Conservation (phyloP, 75 land plant genomes). For the Pseudotsuga menziesii region DNA sequence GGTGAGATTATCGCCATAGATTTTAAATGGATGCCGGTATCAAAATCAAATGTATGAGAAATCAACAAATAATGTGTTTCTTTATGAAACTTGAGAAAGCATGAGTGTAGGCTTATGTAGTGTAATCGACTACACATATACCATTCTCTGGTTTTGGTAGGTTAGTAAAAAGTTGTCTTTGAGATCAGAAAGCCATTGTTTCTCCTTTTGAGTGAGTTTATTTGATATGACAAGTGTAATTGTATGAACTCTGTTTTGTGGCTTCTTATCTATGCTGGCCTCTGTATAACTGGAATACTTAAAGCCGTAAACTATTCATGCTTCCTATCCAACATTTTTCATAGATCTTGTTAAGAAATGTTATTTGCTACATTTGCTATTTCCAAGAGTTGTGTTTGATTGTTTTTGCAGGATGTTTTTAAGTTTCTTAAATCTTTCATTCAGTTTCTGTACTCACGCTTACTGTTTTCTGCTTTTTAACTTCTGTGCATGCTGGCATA, state of each 20-base stretch:
- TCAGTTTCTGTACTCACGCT: not conserved
- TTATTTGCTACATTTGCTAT: not conserved
- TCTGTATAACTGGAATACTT: not conserved
- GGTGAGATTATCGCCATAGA: too few species aligned
- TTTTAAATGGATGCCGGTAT: not conserved
- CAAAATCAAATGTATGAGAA: not conserved
- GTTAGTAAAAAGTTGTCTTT: not conserved
- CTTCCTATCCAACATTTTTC: not conserved
- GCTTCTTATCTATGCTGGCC: not conserved
- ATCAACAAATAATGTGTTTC: not conserved
- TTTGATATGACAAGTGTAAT: not conserved
- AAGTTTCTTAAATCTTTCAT: not conserved
- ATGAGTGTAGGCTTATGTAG: not conserved
- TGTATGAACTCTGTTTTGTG: not conserved
- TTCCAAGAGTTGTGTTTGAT: not conserved
- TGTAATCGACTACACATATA: not conserved
- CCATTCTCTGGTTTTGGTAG: not conserved
- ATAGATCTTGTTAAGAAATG: not conserved
- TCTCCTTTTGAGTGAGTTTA: not conserved
- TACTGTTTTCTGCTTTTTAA: not conserved
- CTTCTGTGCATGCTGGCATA: not conserved
- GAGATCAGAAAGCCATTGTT: not conserved
- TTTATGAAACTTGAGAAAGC: not conserved
- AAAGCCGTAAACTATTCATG: not conserved
- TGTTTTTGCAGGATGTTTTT: not conserved